Percentiles rank a stretch among this genome's conserved stretches.
Conservation (phyloP, 495 filamentous ascomycete species). For the Penicillium bovifimosum region DNA sequence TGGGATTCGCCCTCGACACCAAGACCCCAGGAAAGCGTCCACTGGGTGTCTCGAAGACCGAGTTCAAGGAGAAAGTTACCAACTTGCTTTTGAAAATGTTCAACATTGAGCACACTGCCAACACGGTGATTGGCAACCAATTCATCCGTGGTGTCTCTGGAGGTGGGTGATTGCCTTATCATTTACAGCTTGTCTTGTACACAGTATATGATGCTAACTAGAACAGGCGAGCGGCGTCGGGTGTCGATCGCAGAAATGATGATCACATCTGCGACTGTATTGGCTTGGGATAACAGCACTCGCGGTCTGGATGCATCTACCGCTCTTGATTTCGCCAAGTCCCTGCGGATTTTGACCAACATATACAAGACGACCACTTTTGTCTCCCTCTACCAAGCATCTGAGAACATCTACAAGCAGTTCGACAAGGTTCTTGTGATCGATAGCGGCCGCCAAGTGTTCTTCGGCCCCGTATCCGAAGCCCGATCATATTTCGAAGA, state of each 20-base stretch:
- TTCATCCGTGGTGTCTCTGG: constrained; percentile 82
- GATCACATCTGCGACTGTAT: constrained; percentile 64
- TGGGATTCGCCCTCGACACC: constrained; percentile 76
- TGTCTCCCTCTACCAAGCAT: constrained; percentile 78
- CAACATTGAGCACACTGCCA: constrained; percentile 76
- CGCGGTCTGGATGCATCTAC: constrained; percentile 80
- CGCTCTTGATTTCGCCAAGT: constrained; percentile 67
- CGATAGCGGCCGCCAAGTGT: constrained; percentile 71
- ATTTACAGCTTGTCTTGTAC: background rate
- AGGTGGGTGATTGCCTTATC: background rate
- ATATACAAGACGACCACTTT: constrained; percentile 75
- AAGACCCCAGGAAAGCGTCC: constrained; percentile 73
- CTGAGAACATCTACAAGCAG: constrained; percentile 74
- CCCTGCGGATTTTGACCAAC: constrained; percentile 70
- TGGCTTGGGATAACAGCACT: constrained; percentile 81
- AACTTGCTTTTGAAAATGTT: constrained; percentile 76
- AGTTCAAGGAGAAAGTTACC: constrained; percentile 68
- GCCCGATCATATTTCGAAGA: constrained; percentile 75
- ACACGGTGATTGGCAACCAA: constrained; percentile 75
- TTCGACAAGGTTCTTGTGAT: constrained; percentile 90
- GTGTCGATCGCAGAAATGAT: constrained; percentile 53
- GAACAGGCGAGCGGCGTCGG: constrained; percentile 66
- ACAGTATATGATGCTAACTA: background rate
- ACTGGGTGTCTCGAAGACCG: constrained; percentile 55
- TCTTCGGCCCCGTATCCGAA: constrained; percentile 66